Evolutionary conservation across 495 filamentous ascomycete species (phyloP).

Genomic region (Gamarada debralockiae): DNA sequence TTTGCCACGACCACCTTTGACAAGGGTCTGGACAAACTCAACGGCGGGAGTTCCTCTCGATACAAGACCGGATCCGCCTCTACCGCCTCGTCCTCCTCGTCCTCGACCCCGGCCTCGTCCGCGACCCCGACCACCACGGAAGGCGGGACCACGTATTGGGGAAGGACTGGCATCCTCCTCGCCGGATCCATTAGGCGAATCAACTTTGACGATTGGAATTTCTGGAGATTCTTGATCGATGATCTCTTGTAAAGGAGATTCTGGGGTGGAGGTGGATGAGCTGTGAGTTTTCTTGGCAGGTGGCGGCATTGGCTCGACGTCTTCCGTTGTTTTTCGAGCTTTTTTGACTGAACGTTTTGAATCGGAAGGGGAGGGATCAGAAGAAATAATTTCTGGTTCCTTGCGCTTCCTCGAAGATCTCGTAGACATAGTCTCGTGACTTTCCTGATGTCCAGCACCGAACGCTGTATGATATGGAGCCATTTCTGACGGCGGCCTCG

Average conservation of each 20-base stretch:
- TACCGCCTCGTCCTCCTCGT: conserved; percentile 35
- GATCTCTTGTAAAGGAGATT: background rate
- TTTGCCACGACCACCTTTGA: conserved; percentile 26
- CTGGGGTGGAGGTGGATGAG: background rate
- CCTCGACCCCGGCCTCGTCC: conserved; percentile 27
- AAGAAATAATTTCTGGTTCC: background rate
- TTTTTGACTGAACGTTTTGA: background rate
- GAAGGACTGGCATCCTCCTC: background rate
- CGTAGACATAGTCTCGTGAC: background rate
- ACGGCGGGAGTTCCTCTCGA: conserved; percentile 30
- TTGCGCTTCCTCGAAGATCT: conserved; percentile 18
- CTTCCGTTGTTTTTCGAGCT: background rate
- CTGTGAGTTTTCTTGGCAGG: conserved; percentile 12
- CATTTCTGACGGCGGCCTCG: background rate
- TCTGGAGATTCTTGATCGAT: background rate
- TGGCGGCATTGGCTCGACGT: background rate
- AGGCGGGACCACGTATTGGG: background rate
- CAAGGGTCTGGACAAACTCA: conserved; percentile 21
- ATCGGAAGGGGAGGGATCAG: background rate
- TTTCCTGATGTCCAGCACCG: background rate
- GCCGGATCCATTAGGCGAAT: background rate
- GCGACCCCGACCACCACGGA: conserved; percentile 9
- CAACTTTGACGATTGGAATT: background rate
- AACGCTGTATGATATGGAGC: conserved; percentile 9
- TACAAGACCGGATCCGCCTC: conserved; percentile 35